These are phyloP conservation scores for Lichtheimia ramosa DNA, from an alignment of 371 early-diverging fungal genomes.

Conservation along the genomic window DNA sequence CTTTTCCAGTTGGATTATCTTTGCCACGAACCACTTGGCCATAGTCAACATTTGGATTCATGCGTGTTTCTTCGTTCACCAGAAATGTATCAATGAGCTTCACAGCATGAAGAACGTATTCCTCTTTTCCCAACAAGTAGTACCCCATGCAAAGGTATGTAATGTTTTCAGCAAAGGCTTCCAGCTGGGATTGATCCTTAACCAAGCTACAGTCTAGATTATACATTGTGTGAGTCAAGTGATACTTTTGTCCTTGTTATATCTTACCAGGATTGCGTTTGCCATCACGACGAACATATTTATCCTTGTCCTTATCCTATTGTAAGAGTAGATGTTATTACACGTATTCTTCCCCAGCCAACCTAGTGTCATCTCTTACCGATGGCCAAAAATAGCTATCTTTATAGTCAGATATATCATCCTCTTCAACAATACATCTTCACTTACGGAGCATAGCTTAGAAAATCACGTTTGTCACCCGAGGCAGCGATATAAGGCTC, in stretches of 20 bases:
- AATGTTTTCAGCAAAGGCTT: conserved; percentile 33
- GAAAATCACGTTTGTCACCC: conserved; percentile 36
- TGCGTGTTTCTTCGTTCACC: conserved; percentile 30
- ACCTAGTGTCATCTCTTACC: conserved; percentile 16
- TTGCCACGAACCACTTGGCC: conserved; percentile 39
- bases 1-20: conserved; percentile 25
- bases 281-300: conserved; percentile 39
- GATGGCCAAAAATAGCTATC: conserved; percentile 43
- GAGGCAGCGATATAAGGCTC: conserved; percentile 34
- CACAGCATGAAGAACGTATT: conserved; percentile 32
- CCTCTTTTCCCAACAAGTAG: conserved; percentile 23
- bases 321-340: not conserved
- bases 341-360: not conserved
- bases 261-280: conserved; percentile 43
- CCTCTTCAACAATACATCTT: not conserved
- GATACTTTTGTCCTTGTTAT: not conserved
- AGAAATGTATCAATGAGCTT: conserved; percentile 32
- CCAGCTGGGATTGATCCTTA: conserved; percentile 38
- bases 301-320: conserved; percentile 9
- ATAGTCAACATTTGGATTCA: conserved; percentile 45
- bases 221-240: not conserved
- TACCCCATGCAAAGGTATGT: conserved; percentile 34
- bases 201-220: conserved; percentile 25
- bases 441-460: conserved; percentile 47
- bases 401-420: not conserved